Percentiles rank a stretch among this genome's conserved stretches.
Conservation (phyloP, 1,284 basidiomycete genomes). For the Ceratobasidium theobromae region DNA sequence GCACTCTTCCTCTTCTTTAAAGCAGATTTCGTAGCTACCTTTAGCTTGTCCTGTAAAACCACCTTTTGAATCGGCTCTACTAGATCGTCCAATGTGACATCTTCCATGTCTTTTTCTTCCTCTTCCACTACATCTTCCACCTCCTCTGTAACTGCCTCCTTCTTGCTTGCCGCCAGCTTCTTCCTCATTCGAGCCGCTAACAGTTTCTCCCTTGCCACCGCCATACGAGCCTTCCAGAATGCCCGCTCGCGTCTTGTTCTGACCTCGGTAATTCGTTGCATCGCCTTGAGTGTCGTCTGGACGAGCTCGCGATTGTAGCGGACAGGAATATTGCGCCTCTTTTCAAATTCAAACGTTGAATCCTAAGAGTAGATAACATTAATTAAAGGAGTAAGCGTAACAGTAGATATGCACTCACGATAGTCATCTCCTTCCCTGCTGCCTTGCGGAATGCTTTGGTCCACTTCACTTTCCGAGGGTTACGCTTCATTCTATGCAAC, state of each 20-base stretch:
- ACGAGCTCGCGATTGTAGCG: conserved; percentile 96
- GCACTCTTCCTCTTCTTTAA: conserved; percentile 53
- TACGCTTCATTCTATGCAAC: conserved; percentile 90
- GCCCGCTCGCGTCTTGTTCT: conserved; percentile 87
- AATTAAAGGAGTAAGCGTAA: neutral
- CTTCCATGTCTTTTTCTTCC: conserved; percentile 38
- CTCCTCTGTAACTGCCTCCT: conserved; percentile 60
- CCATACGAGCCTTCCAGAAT: conserved; percentile 97
- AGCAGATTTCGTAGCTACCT: conserved; percentile 64
- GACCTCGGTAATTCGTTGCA: conserved; percentile 95
- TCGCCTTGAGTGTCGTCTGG: conserved; percentile 93
- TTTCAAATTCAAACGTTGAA: conserved; percentile 99
- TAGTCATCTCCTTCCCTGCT: conserved; percentile 99
- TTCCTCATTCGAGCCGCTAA: conserved; percentile 55
- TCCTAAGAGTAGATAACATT: conserved; percentile 59
- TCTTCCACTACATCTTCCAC: conserved; percentile 45
- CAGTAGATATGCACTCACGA: conserved; percentile 60
- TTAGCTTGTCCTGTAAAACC: conserved; percentile 72
- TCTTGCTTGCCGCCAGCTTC: conserved; percentile 57
- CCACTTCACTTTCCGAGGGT: conserved; percentile 99
- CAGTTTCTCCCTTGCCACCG: conserved; percentile 69
- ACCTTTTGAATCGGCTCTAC: conserved; percentile 46
- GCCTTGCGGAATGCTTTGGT: conserved; percentile 99
- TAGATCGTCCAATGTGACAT: conserved; percentile 42
- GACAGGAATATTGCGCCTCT: conserved; percentile 96